Conservation (phyloP, 495 filamentous ascomycete species). For the Neurospora sp. region DNA sequence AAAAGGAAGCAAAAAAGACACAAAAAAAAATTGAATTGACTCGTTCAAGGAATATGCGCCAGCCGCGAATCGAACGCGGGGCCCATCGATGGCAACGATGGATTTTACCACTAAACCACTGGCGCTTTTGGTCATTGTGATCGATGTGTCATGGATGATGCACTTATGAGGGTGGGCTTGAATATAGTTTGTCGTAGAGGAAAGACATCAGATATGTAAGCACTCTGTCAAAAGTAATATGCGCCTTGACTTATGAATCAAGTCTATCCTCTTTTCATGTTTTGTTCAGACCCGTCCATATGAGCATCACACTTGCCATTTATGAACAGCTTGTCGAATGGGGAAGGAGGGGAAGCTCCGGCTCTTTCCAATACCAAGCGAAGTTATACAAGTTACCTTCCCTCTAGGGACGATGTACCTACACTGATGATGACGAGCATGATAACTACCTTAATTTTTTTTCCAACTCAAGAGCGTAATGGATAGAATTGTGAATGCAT, state of each 20-base stretch:
- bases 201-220: neutral
- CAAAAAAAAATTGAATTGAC: neutral
- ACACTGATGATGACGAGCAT: neutral
- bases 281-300: neutral
- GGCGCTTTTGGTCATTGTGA: neutral
- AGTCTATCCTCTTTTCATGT: neutral
- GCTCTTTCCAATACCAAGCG: neutral
- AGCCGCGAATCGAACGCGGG: slow-evolving; percentile 43
- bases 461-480: neutral
- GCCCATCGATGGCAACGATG: slow-evolving; percentile 46
- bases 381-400: neutral
- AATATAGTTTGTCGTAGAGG: neutral
- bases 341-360: neutral
- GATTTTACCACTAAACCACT: slow-evolving; percentile 46
- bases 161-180: neutral
- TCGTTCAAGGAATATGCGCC: slow-evolving; percentile 18
- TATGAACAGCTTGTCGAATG: neutral
- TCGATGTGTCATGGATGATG: neutral
- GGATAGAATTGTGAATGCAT: neutral
- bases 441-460: neutral
- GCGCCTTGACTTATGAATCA: neutral
- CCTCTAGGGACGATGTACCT: neutral
- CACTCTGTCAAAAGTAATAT: neutral
- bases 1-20: neutral
- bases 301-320: neutral